phyloP scores from a whole-genome alignment of 176 grass and related monocot species.

The Pontederia crassipes region DNA sequence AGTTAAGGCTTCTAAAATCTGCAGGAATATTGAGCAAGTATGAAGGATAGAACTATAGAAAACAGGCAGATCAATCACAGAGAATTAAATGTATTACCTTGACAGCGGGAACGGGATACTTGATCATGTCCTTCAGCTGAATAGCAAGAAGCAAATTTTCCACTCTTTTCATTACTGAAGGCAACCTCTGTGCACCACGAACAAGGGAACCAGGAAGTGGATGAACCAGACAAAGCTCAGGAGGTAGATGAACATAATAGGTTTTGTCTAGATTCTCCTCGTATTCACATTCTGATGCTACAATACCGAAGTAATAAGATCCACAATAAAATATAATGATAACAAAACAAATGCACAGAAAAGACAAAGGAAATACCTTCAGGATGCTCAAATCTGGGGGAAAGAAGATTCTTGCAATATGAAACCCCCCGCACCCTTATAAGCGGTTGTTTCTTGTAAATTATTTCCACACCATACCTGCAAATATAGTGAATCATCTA shows the following conservation, averaged over 20 bases:
- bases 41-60: neutral
- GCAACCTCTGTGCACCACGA: slow-evolving; percentile 88
- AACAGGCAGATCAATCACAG: neutral
- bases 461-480: slow-evolving; percentile 94
- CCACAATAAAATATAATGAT: slow-evolving; percentile 9
- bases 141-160: slow-evolving; percentile 98
- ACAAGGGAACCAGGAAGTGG: slow-evolving; percentile 82
- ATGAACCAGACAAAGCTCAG: slow-evolving; percentile 86
- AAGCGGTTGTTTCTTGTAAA: slow-evolving; percentile 96
- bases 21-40: slow-evolving; percentile 22
- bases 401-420: slow-evolving; percentile 99
- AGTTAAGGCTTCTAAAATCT: slow-evolving; percentile 98
- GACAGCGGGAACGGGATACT: slow-evolving; percentile 68
- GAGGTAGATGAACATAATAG: slow-evolving; percentile 95
- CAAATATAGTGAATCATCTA: neutral
- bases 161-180: slow-evolving; percentile 96
- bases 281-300: slow-evolving; percentile 62
- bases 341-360: neutral
- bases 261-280: slow-evolving; percentile 89
- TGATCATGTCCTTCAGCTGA: slow-evolving; percentile 91
- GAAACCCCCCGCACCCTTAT: slow-evolving; percentile 93
- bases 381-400: slow-evolving; percentile 95
- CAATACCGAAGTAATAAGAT: slow-evolving; percentile 23
- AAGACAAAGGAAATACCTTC: slow-evolving; percentile 43
- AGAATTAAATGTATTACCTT: slow-evolving; percentile 42